A percentile compares a stretch with the other conserved stretches of the same genome.
phyloP scores from a whole-genome alignment of 768 basidiomycete species.

The Leccinellum rugosiceps region DNA sequence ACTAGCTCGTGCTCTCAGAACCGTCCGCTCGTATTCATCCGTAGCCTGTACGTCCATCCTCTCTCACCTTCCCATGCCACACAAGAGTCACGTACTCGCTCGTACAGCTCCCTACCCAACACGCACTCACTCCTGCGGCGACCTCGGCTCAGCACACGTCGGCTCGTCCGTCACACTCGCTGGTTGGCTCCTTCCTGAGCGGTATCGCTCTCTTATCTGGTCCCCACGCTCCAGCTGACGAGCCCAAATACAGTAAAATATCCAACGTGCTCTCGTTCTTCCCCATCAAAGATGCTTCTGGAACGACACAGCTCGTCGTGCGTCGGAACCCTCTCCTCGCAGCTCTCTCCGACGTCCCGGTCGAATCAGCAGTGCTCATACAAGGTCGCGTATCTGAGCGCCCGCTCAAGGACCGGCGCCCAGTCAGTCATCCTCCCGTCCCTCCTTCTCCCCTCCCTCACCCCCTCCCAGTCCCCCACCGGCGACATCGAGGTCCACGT shows the following conservation, averaged over 20 bases:
- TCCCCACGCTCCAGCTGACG: slow-evolving; percentile 35
- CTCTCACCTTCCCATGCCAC: no score
- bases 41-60: background rate
- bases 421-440: slow-evolving; percentile 41
- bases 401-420: slow-evolving; percentile 58
- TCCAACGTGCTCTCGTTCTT: slow-evolving; percentile 77
- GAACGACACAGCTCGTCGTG: slow-evolving; percentile 76
- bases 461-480: slow-evolving; percentile 46
- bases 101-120: slow-evolving; percentile 53
- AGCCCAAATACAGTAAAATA: slow-evolving; percentile 53
- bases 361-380: slow-evolving; percentile 76
- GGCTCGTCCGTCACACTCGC: slow-evolving; percentile 65
- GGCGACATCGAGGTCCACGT: slow-evolving; percentile 84
- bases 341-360: slow-evolving; percentile 58
- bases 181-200: slow-evolving; percentile 80
- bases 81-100: background rate
- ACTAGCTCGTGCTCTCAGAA: background rate
- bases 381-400: slow-evolving; percentile 69
- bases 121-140: slow-evolving; percentile 63
- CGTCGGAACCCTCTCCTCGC: slow-evolving; percentile 42
- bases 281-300: slow-evolving; percentile 76
- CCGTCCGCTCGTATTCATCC: no score
- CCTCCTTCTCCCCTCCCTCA: slow-evolving; percentile 4
- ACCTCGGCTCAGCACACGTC: slow-evolving; percentile 49
- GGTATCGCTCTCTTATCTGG: slow-evolving; percentile 47